Base-by-base conservation (phyloP, 352 stramenopile species). In the Phytophthora ohioensis region DNA sequence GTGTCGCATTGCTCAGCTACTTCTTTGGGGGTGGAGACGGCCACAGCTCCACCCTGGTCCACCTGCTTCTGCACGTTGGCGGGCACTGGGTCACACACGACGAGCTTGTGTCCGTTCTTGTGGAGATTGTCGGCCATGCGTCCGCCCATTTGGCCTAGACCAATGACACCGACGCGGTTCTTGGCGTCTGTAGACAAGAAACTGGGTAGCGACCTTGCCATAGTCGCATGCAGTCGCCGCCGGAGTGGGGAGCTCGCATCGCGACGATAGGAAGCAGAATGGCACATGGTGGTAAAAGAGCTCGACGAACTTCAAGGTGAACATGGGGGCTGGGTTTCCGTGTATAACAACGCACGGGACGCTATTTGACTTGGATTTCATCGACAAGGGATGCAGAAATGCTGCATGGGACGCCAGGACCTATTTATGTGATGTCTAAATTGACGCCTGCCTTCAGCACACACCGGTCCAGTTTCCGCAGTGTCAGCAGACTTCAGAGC, bases 51-150 rank as follows among this genome's bases (percentile, higher is more conserved):
- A 35, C 73, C 73, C 34, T 90, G 77, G n/a, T 73, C 75, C 13
- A 82, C 83, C 31, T 94, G 75, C 31, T 71, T 67, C 57, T 89
- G 68, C 6, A 84, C 67, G 60, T 84, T 88, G 13, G 72, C 77
- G 5, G 80, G 57, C 47, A 84, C 79, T 10, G 90, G 81, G 71
- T 97, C 91, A 60, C 82, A 94, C 48, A 95, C 90, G 17, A 97
- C 84, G 63, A 92, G 69, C 54, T 87, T 72, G 74, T 90, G 74
- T 56, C 85, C 90, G 56, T 93, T 88, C 52, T 88, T 82, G 35
- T 97, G 75, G 34, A 98, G 71, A 82, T 98, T 98, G 64, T 88
- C 82, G 53, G 90, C 90, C 96, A 99, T 98, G 68, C 92, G 93
- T 59, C 84, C 77, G 31, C 95, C 95, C 94, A 99, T 99, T 78